phyloP scores from a whole-genome alignment of 208 protist genomes.

The Leishmania martiniquensis region DNA sequence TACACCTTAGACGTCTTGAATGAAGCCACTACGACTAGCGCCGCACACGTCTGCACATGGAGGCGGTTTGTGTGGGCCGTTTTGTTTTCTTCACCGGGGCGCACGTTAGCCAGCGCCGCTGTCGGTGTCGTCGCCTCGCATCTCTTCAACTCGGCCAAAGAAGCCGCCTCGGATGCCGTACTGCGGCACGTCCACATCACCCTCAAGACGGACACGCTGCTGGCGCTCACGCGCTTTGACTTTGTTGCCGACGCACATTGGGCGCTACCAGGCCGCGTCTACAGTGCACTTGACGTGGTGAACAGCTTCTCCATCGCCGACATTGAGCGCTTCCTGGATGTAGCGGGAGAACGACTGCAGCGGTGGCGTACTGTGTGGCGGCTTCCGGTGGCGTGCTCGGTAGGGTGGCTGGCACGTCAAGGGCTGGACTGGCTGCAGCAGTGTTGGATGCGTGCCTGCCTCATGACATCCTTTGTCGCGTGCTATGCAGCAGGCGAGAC shows the following conservation, averaged over 20 bases:
- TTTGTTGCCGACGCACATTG: conserved; percentile 43
- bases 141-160: conserved; percentile 12
- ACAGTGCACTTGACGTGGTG: conserved; percentile 37
- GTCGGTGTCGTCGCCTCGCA: conserved; percentile 19
- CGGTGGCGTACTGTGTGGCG: conserved; percentile 16
- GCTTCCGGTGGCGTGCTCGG: conserved; percentile 23
- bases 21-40: neutral
- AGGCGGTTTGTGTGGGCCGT: neutral
- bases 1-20: conserved; percentile 13
- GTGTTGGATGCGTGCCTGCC: conserved; percentile 18
- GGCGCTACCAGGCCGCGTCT: conserved; percentile 40
- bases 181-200: conserved; percentile 19
- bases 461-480: conserved; percentile 20
- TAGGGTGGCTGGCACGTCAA: conserved; percentile 27
- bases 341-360: conserved; percentile 14
- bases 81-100: neutral
- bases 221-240: conserved; percentile 51
- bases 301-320: conserved; percentile 48
- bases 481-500: neutral
- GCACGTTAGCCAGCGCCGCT: conserved; percentile 13
- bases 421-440: conserved; percentile 17
- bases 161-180: conserved; percentile 29
- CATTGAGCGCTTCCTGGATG: conserved; percentile 29
- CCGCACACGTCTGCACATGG: neutral
- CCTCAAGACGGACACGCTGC: conserved; percentile 39